Evolutionary conservation across 2,329 filamentous ascomycete genomes (phyloP), one percentile per base, ranked within the genome.

Genomic region (Biscogniauxia mediterranea): DNA sequence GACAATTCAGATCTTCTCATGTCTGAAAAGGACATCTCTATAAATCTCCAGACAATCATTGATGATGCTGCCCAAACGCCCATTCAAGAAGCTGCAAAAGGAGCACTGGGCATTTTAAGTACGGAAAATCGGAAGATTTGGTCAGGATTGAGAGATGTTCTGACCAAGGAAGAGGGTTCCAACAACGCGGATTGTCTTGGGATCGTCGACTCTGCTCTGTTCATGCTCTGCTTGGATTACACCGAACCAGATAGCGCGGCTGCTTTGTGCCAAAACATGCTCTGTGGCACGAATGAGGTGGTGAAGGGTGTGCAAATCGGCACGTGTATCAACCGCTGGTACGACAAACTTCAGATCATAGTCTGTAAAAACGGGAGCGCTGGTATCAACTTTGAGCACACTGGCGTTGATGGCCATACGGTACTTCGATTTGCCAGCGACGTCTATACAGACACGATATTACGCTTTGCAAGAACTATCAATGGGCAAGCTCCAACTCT

Each of bases 331-430:
- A 99, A 99, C 76, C 85, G 95, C 64, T 99, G 95, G 95, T 99
- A 99, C 73, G 95, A 99, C 79, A 99, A 99, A 80, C 83, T 99
- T 54, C 95, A 99, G 74, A 97, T 99, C 64, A 98, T 99, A 58
- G 95, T 99, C 56, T 98, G 95, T 83, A 96, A 97, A 79, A 99
- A 98, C 77, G 95, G 95, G 60, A 97, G 92, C 72, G 95, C 95
- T 0, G 95, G 95, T 5, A 98, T 99, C 85, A 99, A 99, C 78
- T 98, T 99, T 71, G 95, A 99, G 76, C 95, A 99, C 73, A 99
- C 95, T 0, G 95, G 95, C 67, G 94, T 99, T 5, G 95, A 99
- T 71, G 95, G 95, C 1, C 95, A 99, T 74, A 99, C 95, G 0
- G 95, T 99, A 21, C 84, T 99, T 57, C 89, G 95, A 5, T 98